A percentile compares a stretch with the other conserved stretches of the same genome.
Conservation (phyloP, 2,329 filamentous ascomycete genomes). For the Aspergillus quadrilineatus region DNA sequence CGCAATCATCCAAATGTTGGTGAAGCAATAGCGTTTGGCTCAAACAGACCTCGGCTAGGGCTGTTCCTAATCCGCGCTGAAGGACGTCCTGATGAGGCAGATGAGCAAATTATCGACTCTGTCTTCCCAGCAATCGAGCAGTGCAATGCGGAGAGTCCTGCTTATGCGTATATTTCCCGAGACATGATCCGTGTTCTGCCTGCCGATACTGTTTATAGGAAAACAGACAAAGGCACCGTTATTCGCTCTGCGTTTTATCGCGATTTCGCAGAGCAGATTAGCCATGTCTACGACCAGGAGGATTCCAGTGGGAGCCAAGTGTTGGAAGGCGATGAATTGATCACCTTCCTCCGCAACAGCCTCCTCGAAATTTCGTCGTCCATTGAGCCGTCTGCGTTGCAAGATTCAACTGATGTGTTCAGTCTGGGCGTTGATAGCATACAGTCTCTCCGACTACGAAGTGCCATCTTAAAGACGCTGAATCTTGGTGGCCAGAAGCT, state of each 20-base stretch:
- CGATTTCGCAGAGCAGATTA: conserved; percentile 21
- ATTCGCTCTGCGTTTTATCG: conserved; percentile 26
- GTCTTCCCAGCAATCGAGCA: conserved; percentile 52
- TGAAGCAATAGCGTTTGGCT: conserved; percentile 60
- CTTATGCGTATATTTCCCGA: conserved; percentile 27
- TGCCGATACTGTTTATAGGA: conserved; percentile 17
- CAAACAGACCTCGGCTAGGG: conserved; percentile 54
- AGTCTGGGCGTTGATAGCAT: conserved; percentile 25
- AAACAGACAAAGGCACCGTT: conserved; percentile 27
- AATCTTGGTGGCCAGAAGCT: conserved; percentile 16
- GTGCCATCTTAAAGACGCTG: conserved; percentile 17
- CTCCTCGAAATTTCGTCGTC: conserved; percentile 38
- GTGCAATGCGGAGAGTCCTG: conserved; percentile 52
- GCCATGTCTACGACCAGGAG: conserved; percentile 19
- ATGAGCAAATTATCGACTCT: conserved; percentile 49
- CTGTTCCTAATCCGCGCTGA: conserved; percentile 54
- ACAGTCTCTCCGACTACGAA: conserved; percentile 23
- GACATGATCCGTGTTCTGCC: conserved; percentile 25
- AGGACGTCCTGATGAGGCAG: conserved; percentile 39
- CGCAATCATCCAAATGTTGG: conserved; percentile 53
- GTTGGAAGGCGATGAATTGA: conserved; percentile 17
- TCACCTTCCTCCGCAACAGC: conserved; percentile 17
- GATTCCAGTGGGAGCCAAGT: conserved; percentile 16
- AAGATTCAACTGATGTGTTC: conserved; percentile 22
- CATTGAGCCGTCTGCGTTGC: conserved; percentile 12